phyloP scores from a whole-genome alignment of 352 stramenopile species.

The Globisporangium splendens region DNA sequence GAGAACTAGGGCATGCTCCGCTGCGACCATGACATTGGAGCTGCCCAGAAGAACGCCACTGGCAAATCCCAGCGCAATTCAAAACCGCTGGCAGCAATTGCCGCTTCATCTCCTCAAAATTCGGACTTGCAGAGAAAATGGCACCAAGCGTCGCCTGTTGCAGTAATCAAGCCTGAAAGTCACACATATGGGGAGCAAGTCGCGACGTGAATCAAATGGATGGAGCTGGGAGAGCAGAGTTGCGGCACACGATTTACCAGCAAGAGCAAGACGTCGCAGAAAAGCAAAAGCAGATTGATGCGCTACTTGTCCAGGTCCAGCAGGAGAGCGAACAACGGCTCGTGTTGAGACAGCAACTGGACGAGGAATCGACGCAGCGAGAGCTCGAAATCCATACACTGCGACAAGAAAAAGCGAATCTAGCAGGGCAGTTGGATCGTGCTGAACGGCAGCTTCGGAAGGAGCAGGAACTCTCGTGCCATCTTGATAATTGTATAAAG shows the following conservation, averaged over 20 bases:
- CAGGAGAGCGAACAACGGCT: constrained; percentile 22
- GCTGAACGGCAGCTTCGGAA: constrained; percentile 26
- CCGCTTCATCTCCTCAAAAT: too few relatives aligned
- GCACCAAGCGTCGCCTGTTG: too few relatives aligned
- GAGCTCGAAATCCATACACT: constrained; percentile 20
- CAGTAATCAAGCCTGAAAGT: too few relatives aligned
- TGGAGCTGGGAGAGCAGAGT: constrained; percentile 22
- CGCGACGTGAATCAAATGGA: too few relatives aligned
- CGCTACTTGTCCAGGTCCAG: constrained; percentile 20
- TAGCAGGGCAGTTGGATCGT: constrained; percentile 27
- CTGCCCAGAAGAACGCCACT: too few relatives aligned
- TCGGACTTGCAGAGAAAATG: too few relatives aligned
- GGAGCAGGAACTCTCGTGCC: constrained; percentile 13
- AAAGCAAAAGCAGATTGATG: constrained; percentile 13
- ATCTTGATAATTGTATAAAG: constrained; percentile 15
- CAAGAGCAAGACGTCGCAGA: constrained; percentile 57
- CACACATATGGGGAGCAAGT: too few relatives aligned
- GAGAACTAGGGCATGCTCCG: too few relatives aligned
- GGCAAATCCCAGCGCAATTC: too few relatives aligned
- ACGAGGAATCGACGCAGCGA: constrained; percentile 13
- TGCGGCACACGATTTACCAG: constrained; percentile 73
- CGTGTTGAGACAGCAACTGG: constrained; percentile 17
- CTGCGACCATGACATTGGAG: too few relatives aligned
- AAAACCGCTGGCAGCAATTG: too few relatives aligned
- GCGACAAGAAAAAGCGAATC: constrained; percentile 21